Base-by-base conservation (phyloP, 2,329 filamentous ascomycete genomes). In the Cordyceps cateniannulata region DNA sequence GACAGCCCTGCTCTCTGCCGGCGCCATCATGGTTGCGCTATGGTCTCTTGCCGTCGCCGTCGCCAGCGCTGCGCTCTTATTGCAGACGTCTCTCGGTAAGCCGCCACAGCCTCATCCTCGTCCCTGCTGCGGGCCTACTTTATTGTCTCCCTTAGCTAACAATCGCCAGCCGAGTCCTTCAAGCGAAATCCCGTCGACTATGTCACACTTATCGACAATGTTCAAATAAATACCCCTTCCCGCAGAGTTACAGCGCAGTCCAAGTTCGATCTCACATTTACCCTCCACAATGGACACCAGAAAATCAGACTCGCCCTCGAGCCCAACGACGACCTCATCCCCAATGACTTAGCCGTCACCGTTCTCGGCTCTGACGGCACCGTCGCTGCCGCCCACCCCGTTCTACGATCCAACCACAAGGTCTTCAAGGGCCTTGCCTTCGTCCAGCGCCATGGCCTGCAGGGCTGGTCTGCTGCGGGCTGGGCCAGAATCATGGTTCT, bases 301-400 rank as follows among this genome's bases (percentile, higher is more conserved):
- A 83, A 85, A 66, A 80, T 98, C 68, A 90, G 91, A 65, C 82
- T 99, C 57, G 82, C 84, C 60, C 82, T 99, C 53, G 87, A 95
- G 71, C 95, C 95, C 4, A 98, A 98, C 72, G 85, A 96, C 76
- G 91, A 98, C 74, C 86, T 98, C 62, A 80, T 99, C 50, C 84
- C 88, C 59, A 83, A 91, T 18, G 86, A 88, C 67, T 89, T 93
- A 9, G 84, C 82, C 55, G 79, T 99, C 52, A 84, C 87, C 44
- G 88, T 91, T 70, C 73, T 96, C 47, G 86, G 81, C 59, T 71
- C 81, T 12, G 86, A 96, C 72, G 95, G 95, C 57, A 79, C 81
- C 53, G 75, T 96, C 42, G 78, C 75, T 55, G 76, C 78, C 24
- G 78, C 83, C n/a, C 89, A 96, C 69, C 77, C 81, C 40, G 83